Conservation (phyloP, 345 rosid genomes). For the Corymbia maculata region DNA sequence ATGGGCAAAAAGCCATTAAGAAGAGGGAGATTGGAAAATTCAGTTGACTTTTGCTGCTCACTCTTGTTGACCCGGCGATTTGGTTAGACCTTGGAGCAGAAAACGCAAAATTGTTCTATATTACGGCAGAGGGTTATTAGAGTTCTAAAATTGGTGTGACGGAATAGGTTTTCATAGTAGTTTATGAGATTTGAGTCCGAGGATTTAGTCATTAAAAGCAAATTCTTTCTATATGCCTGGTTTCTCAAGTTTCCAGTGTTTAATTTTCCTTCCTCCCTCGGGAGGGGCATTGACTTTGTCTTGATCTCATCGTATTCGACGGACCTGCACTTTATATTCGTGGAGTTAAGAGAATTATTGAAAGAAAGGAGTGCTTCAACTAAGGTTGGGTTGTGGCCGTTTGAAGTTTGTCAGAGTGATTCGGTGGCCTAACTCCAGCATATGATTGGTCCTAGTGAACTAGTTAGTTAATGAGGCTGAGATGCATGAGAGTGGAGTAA, state of each 20-base stretch:
- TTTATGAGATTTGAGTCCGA: neutral
- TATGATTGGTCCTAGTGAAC: neutral
- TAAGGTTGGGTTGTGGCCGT: neutral
- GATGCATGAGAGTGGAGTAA: neutral
- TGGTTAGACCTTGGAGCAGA: neutral
- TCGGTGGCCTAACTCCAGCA: neutral
- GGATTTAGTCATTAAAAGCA: neutral
- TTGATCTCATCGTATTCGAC: neutral
- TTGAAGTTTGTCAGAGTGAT: neutral
- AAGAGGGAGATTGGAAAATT: constrained; percentile 78
- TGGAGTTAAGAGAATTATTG: neutral
- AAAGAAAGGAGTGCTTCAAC: neutral
- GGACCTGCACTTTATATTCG: neutral
- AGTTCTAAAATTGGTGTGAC: neutral
- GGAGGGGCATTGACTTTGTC: neutral
- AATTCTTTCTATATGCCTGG: neutral
- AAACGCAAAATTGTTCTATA: neutral
- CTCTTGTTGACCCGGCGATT: accelerated
- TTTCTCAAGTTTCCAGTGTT: neutral
- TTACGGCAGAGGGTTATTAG: neutral
- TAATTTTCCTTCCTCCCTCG: neutral
- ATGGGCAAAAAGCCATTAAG: constrained; percentile 76
- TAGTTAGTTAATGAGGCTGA: neutral
- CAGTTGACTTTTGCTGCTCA: constrained; percentile 17
- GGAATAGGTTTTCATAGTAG: neutral